A percentile compares a stretch with the other conserved stretches of the same genome.
These are phyloP conservation scores for Massariosphaeria phaeospora DNA, from an alignment of 495 filamentous ascomycete species.

Conservation along the genomic window DNA sequence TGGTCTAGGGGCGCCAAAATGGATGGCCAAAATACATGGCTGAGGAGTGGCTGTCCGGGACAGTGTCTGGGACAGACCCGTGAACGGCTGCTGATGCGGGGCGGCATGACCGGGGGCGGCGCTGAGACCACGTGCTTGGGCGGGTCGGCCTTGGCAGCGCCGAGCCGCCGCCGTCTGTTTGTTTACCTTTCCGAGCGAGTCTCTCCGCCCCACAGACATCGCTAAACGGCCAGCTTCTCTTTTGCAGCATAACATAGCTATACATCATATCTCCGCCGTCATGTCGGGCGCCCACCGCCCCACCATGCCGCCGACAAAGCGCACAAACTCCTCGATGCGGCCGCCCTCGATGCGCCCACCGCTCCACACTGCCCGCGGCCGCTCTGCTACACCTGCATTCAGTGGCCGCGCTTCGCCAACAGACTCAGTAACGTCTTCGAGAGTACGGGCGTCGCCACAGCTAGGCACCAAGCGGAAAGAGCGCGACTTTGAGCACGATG, in stretches of 20 bases:
- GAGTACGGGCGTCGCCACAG: slow-evolving; percentile 43
- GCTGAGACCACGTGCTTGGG: no score
- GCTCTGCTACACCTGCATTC: slow-evolving; percentile 45
- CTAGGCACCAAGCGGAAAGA: slow-evolving; percentile 69
- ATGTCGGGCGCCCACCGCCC: slow-evolving; percentile 29
- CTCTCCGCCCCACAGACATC: slow-evolving; percentile 10
- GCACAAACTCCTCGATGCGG: slow-evolving; percentile 49
- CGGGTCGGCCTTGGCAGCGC: no score
- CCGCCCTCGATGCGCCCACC: slow-evolving; percentile 50
- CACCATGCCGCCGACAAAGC: slow-evolving; percentile 42
- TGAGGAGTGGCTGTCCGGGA: no score
- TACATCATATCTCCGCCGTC: not conserved
- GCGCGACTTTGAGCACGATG: slow-evolving; percentile 70
- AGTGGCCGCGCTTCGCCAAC: slow-evolving; percentile 56
- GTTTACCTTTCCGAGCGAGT: no score
- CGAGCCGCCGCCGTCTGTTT: no score
- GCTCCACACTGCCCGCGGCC: slow-evolving; percentile 38
- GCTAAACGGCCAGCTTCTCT: slow-evolving; percentile 15
- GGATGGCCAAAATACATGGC: no score
- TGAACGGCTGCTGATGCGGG: no score
- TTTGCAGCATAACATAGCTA: slow-evolving; percentile 3
- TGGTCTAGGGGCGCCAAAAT: no score
- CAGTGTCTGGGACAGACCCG: no score
- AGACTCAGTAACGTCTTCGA: slow-evolving; percentile 56
- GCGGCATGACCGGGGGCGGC: no score